These are phyloP conservation scores for Colletotrichum sp. DNA, from an alignment of 2,329 filamentous ascomycete genomes.

Conservation along the genomic window DNA sequence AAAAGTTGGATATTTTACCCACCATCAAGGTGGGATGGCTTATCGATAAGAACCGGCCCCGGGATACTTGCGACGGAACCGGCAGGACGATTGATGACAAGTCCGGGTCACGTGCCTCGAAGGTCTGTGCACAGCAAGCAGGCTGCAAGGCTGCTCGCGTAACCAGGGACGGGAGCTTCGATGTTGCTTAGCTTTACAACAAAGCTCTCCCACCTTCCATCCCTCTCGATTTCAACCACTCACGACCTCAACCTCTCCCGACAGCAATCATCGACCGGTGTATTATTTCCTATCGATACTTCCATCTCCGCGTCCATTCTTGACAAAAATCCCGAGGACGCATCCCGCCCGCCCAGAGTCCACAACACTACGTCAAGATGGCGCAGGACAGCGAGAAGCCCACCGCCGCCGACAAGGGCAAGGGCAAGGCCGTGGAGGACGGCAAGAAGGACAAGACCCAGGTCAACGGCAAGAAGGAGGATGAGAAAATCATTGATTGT, in stretches of 20 bases:
- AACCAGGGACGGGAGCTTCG: slow-evolving; percentile 39
- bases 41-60: slow-evolving; percentile 30
- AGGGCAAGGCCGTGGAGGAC: slow-evolving; percentile 85
- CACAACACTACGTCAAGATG: slow-evolving; percentile 62
- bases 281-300: slow-evolving; percentile 2
- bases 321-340: slow-evolving; percentile 5
- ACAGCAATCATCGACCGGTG: not conserved
- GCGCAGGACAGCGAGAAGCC: slow-evolving; percentile 91
- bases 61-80: not conserved
- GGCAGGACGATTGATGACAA: not conserved
- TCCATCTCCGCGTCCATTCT: not conserved
- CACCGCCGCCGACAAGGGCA: slow-evolving; percentile 90
- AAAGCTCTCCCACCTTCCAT: slow-evolving; percentile 44
- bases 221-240: slow-evolving; percentile 26
- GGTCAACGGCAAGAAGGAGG: slow-evolving; percentile 79
- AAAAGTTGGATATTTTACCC: slow-evolving; percentile 11
- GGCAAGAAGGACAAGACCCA: slow-evolving; percentile 72
- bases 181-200: slow-evolving; percentile 36
- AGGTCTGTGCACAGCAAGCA: slow-evolving; percentile 28
- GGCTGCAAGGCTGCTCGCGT: slow-evolving; percentile 48
- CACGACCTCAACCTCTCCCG: not conserved
- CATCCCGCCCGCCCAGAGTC: slow-evolving; percentile 30
- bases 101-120: not conserved
- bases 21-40: slow-evolving; percentile 22
- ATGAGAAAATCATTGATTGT: slow-evolving; percentile 60